phyloP scores from a whole-genome alignment of 257 asterid genomes.

The Gentiana dahurica region DNA sequence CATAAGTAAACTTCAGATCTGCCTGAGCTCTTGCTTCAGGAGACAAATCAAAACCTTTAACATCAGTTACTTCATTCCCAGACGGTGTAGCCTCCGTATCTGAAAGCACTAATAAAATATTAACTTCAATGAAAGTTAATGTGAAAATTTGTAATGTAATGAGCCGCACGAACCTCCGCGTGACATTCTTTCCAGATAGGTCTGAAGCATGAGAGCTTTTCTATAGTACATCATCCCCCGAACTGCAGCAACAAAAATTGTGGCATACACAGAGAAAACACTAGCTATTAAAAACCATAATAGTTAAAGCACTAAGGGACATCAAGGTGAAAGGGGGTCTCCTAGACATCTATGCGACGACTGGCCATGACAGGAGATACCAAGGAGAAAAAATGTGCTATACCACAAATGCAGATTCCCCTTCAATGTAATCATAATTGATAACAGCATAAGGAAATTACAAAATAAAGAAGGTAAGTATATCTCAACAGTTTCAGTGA shows the following conservation, averaged over 20 bases:
- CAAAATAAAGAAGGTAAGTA: too few species aligned
- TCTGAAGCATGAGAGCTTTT: slow-evolving; percentile 95
- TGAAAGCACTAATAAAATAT: slow-evolving; percentile 18
- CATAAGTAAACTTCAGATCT: slow-evolving; percentile 91
- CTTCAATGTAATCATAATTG: too few species aligned
- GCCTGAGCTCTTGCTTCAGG: slow-evolving; percentile 98
- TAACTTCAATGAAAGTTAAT: slow-evolving; percentile 1
- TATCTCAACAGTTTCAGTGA: too few species aligned
- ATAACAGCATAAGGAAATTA: too few species aligned
- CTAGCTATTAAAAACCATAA: too few species aligned
- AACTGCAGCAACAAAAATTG: slow-evolving; percentile 38
- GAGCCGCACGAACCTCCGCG: slow-evolving; percentile 52
- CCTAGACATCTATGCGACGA: too few species aligned
- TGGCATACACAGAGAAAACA: slow-evolving; percentile 15
- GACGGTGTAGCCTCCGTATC: slow-evolving; percentile 60
- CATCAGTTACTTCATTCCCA: slow-evolving; percentile 40
- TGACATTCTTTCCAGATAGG: slow-evolving; percentile 60
- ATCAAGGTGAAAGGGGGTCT: too few species aligned
- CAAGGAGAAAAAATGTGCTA: too few species aligned
- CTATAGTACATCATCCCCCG: slow-evolving; percentile 99
- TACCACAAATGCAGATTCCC: too few species aligned
- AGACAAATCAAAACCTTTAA: slow-evolving; percentile 79
- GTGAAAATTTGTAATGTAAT: slow-evolving; percentile 6
- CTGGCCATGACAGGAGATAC: too few species aligned
- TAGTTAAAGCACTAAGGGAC: too few species aligned